Percentiles rank a stretch among this genome's conserved stretches.
phyloP scores from a whole-genome alignment of 164 flowering plant genomes.

The Magnolia changhungtana region DNA sequence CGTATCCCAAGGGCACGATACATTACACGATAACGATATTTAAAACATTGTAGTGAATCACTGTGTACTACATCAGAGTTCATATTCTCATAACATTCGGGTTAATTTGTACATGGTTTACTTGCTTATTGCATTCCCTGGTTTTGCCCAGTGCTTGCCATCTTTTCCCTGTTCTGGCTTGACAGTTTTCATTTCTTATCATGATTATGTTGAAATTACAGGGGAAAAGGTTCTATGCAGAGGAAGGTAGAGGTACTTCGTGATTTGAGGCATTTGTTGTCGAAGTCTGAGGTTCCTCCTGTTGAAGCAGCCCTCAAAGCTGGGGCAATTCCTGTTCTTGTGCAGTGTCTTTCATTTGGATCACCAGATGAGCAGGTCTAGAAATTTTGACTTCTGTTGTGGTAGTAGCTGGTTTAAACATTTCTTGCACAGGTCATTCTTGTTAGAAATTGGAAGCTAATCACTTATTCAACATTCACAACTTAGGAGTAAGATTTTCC shows the following conservation, averaged over 20 bases:
- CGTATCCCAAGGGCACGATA: too few relatives aligned
- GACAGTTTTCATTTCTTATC: neutral
- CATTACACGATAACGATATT: too few relatives aligned
- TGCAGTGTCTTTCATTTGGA: constrained; percentile 92
- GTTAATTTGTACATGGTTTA: neutral
- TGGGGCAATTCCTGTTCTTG: constrained; percentile 76
- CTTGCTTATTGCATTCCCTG: neutral
- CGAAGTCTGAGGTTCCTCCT: constrained; percentile 85
- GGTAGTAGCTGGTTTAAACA: neutral
- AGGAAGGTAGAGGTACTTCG: constrained; percentile 70
- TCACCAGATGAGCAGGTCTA: constrained; percentile 97
- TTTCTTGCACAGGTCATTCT: neutral
- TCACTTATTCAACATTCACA: neutral
- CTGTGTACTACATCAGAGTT: neutral
- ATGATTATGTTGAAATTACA: constrained; percentile 16
- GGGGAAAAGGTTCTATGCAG: constrained; percentile 86
- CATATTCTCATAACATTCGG: neutral
- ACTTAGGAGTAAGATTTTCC: neutral
- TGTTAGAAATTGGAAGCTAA: neutral
- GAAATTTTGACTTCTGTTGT: constrained; percentile 1
- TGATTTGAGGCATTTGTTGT: constrained; percentile 72
- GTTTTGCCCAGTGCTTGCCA: neutral
- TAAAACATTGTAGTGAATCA: too few relatives aligned
- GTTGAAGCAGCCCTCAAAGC: constrained; percentile 74
- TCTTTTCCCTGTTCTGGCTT: neutral